Evolutionary conservation across 1,139 yeast genomes (phyloP), one percentile per base, ranked within the genome.

Genomic region (Groenewaldozyma sp.): DNA sequence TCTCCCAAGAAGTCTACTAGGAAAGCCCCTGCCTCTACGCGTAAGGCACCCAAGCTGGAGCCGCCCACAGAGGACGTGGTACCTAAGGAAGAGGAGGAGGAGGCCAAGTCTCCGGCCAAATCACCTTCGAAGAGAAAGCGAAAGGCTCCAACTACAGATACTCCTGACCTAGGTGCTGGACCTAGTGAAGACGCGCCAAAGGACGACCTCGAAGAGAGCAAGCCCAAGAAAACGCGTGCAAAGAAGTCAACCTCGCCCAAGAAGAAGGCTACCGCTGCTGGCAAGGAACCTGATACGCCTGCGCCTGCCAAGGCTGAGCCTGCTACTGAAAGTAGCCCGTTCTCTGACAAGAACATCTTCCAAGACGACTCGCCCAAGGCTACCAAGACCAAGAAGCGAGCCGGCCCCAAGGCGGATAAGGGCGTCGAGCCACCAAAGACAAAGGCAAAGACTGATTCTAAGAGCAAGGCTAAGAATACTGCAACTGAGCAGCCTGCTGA

Each of bases 281-380:
- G 31, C 21, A 33, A 20, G 22, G 34, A 41, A 34, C 40, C 33
- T 11, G 22, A 24, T 11, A 39, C 35, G 14, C 22, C 36, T 7
- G 33, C 24, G 17, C n/a, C 31, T 13, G 29, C 31, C 20, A 36
- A 44, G 28, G 31, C 18, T 29, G 17, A 34, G 18, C 28, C 9
- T 9, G 36, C 14, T 21, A 18, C 24, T 20, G 9, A 24, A 29
- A 54, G 54, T 21, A 61, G 68, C 3, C 54, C 55, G 4, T 69
- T 70, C 45, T 57, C 65, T 1, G 51, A 55, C 26, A 66, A 67
- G 21, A 70, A 69, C 45, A 61, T 67, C 2, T 69, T 70, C 52
- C 74, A 70, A 47, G 52, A 67, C 0, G 48, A 49, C n/a, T 51
- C 57, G 4, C 45, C 47, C n/a, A 38, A 42, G 3, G 35, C 45